These are phyloP conservation scores for Gossypium trilobum DNA, from an alignment of 441 rosid genomes.

Conservation along the genomic window DNA sequence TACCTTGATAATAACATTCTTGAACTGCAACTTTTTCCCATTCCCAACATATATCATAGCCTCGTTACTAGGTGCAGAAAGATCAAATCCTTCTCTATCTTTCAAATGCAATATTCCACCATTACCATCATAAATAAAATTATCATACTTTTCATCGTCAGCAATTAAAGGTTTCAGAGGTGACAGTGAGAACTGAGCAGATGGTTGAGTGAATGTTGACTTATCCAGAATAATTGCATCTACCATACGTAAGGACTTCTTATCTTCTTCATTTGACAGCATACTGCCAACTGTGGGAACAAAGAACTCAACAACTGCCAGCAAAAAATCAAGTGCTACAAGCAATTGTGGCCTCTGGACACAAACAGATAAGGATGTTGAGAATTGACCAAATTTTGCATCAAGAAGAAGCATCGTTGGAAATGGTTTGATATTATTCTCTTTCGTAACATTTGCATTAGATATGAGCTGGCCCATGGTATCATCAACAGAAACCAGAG, in stretches of 20 bases:
- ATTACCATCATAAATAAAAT: slow-evolving; percentile 81
- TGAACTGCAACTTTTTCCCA: slow-evolving; percentile 73
- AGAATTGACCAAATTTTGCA: slow-evolving; percentile 63
- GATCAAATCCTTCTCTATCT: slow-evolving; percentile 56
- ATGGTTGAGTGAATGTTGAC: slow-evolving; percentile 51
- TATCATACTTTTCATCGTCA: slow-evolving; percentile 62
- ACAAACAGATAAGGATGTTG: slow-evolving; percentile 54
- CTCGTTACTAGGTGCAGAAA: slow-evolving; percentile 60
- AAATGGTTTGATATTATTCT: slow-evolving; percentile 36
- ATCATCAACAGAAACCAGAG: slow-evolving; percentile 23
- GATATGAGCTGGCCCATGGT: slow-evolving; percentile 26
- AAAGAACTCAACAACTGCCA: slow-evolving; percentile 85
- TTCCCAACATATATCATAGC: slow-evolving; percentile 67
- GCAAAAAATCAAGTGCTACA: slow-evolving; percentile 92
- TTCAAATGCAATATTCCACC: slow-evolving; percentile 69
- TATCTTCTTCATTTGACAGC: slow-evolving; percentile 64
- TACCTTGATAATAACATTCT: slow-evolving; percentile 81
- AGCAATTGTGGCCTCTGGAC: slow-evolving; percentile 92
- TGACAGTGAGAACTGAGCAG: slow-evolving; percentile 58
- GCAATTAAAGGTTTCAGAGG: slow-evolving; percentile 76
- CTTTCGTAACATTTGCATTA: slow-evolving; percentile 27
- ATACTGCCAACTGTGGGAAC: slow-evolving; percentile 65
- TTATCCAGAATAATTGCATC: slow-evolving; percentile 64
- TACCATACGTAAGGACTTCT: slow-evolving; percentile 34
- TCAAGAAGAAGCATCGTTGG: slow-evolving; percentile 89